phyloP scores from a whole-genome alignment of 2,329 filamentous ascomycete genomes.

The Hypoxylon rubiginosum region DNA sequence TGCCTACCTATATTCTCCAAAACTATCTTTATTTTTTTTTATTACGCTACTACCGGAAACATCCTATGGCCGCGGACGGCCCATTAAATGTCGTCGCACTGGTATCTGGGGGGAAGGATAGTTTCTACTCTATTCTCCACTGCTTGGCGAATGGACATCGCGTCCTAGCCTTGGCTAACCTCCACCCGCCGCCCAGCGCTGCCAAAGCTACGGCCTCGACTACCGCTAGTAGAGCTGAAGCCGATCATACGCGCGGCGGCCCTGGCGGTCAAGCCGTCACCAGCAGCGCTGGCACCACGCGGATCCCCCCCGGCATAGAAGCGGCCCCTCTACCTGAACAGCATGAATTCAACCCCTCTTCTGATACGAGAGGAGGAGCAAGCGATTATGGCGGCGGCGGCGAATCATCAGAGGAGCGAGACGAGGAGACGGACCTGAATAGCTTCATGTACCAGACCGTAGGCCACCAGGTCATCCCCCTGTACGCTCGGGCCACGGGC shows the following conservation, averaged over 20 bases:
- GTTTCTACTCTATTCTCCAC: slow-evolving; percentile 92
- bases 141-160: slow-evolving; percentile 87
- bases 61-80: slow-evolving; percentile 57
- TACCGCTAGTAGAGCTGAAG: slow-evolving; percentile 19
- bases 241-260: not conserved
- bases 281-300: slow-evolving; percentile 23
- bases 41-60: slow-evolving; percentile 5
- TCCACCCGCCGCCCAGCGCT: slow-evolving; percentile 69
- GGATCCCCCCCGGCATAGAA: slow-evolving; percentile 26
- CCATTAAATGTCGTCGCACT: slow-evolving; percentile 86
- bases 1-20: not conserved
- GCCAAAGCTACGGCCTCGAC: slow-evolving; percentile 6
- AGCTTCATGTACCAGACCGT: slow-evolving; percentile 99
- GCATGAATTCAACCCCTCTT: slow-evolving; percentile 25
- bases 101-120: slow-evolving; percentile 97
- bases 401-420: slow-evolving; percentile 47
- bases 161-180: slow-evolving; percentile 89
- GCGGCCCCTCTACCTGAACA: slow-evolving; percentile 26
- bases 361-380: slow-evolving; percentile 13
- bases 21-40: not conserved
- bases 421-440: slow-evolving; percentile 80
- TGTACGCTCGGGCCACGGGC: slow-evolving; percentile 83
- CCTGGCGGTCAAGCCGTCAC: slow-evolving; percentile 18
- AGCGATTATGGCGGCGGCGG: slow-evolving; percentile 49
- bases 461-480: slow-evolving; percentile 86